phyloP scores from a whole-genome alignment of 257 asterid genomes.

The Salvia splendens region DNA sequence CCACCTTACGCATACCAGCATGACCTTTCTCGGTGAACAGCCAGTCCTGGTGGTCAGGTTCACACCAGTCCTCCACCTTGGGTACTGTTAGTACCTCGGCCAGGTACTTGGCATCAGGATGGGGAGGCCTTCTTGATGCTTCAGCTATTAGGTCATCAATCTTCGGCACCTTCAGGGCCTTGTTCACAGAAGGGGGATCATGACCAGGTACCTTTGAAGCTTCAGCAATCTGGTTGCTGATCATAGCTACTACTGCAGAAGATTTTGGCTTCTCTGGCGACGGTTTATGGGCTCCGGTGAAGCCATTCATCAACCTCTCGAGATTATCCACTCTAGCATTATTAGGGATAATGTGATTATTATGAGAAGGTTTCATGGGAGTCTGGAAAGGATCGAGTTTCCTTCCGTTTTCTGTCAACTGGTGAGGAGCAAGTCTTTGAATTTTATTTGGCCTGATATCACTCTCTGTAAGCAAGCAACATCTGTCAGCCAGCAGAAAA shows the following conservation, averaged over 20 bases:
- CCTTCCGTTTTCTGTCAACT: slow-evolving; percentile 53
- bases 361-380: slow-evolving; percentile 38
- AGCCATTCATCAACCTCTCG: slow-evolving; percentile 50
- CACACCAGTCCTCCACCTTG: slow-evolving; percentile 50
- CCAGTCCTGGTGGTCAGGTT: slow-evolving; percentile 63
- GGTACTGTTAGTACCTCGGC: slow-evolving; percentile 56
- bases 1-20: slow-evolving; percentile 31
- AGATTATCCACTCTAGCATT: slow-evolving; percentile 31
- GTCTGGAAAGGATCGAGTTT: slow-evolving; percentile 44
- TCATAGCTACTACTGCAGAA: slow-evolving; percentile 22
- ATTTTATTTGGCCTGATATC: slow-evolving; percentile 63
- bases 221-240: slow-evolving; percentile 34
- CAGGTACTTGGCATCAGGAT: slow-evolving; percentile 68
- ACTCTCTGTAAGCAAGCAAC: slow-evolving; percentile 57
- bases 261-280: slow-evolving; percentile 37
- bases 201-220: slow-evolving; percentile 33
- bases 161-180: slow-evolving; percentile 27
- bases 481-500: slow-evolving; percentile 38
- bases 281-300: slow-evolving; percentile 38
- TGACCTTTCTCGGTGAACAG: slow-evolving; percentile 42
- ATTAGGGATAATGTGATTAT: slow-evolving; percentile 37
- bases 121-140: slow-evolving; percentile 58
- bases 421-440: slow-evolving; percentile 46
- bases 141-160: slow-evolving; percentile 43
- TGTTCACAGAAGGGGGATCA: slow-evolving; percentile 22